These are phyloP conservation scores for Calonectria hongkongensis DNA, from an alignment of 2,329 filamentous ascomycete species.

Conservation along the genomic window DNA sequence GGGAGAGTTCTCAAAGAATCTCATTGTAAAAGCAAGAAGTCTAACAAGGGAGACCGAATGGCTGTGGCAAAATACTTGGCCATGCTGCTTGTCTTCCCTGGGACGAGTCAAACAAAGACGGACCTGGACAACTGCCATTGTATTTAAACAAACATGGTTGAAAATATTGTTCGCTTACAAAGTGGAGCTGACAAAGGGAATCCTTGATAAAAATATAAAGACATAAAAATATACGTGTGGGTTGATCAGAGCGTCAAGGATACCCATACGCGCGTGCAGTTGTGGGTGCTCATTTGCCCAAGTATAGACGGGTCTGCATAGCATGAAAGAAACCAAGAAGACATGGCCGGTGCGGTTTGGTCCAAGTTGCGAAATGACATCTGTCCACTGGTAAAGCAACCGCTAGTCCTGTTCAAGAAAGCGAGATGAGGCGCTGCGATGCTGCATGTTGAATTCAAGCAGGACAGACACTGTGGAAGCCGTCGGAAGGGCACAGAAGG, in stretches of 20 bases:
- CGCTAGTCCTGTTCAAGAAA: background rate
- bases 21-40: background rate
- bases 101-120: background rate
- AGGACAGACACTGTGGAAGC: constrained; percentile 43
- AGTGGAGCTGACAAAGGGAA: background rate
- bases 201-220: background rate
- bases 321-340: background rate
- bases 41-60: background rate
- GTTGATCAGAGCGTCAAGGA: background rate
- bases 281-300: background rate
- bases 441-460: constrained; percentile 13
- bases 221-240: background rate
- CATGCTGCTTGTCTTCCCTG: background rate
- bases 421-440: background rate
- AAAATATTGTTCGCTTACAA: background rate
- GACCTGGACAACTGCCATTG: background rate
- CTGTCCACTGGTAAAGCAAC: background rate
- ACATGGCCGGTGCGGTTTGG: background rate
- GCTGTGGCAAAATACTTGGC: background rate
- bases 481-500: constrained; percentile 45
- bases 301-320: background rate
- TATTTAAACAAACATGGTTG: background rate
- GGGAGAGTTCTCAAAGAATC: background rate
- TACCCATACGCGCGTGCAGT: background rate
- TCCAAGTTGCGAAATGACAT: background rate